Conservation (phyloP, 352 stramenopile species). For the Phytophthora crassamura region DNA sequence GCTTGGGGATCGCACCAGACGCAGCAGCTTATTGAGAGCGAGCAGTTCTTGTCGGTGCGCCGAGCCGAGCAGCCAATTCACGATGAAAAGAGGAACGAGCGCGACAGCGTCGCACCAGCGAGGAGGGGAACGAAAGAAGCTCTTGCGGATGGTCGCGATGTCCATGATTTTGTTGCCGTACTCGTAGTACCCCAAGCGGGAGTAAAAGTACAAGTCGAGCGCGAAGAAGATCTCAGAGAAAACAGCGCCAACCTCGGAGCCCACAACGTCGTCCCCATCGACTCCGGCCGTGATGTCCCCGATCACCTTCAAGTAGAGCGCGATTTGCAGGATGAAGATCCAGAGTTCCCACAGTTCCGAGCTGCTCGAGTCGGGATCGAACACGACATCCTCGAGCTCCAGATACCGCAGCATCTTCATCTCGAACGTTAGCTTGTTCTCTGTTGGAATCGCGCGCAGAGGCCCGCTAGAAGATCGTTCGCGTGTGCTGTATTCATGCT, state of each 20-base stretch:
- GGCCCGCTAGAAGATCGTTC: slow-evolving; percentile 7
- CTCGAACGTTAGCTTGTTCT: slow-evolving; percentile 35
- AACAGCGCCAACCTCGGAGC: slow-evolving; percentile 35
- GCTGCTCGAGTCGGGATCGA: slow-evolving; percentile 49
- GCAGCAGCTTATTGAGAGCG: slow-evolving; percentile 64
- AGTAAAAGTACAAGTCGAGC: slow-evolving; percentile 56
- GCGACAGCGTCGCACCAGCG: slow-evolving; percentile 47
- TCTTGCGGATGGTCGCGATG: slow-evolving; percentile 38
- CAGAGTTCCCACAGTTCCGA: slow-evolving; percentile 38
- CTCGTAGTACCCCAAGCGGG: slow-evolving; percentile 61
- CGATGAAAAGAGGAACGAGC: slow-evolving; percentile 48
- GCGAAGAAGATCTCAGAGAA: slow-evolving; percentile 53
- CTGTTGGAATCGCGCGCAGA: background rate
- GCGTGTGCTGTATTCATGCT: slow-evolving; percentile 30
- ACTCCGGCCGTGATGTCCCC: slow-evolving; percentile 42
- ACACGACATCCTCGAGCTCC: slow-evolving; percentile 42
- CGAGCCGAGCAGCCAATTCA: slow-evolving; percentile 50
- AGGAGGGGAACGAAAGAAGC: slow-evolving; percentile 44
- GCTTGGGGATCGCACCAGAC: slow-evolving; percentile 34
- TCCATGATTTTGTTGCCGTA: slow-evolving; percentile 81
- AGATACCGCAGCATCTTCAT: slow-evolving; percentile 36
- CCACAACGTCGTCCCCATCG: background rate
- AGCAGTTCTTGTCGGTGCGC: slow-evolving; percentile 38
- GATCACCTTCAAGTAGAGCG: slow-evolving; percentile 49
- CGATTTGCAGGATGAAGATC: slow-evolving; percentile 37